Evolutionary conservation across 176 grass and related monocot genomes (phyloP), one percentile per base, ranked within the genome.

Genomic region (Typha latifolia): DNA sequence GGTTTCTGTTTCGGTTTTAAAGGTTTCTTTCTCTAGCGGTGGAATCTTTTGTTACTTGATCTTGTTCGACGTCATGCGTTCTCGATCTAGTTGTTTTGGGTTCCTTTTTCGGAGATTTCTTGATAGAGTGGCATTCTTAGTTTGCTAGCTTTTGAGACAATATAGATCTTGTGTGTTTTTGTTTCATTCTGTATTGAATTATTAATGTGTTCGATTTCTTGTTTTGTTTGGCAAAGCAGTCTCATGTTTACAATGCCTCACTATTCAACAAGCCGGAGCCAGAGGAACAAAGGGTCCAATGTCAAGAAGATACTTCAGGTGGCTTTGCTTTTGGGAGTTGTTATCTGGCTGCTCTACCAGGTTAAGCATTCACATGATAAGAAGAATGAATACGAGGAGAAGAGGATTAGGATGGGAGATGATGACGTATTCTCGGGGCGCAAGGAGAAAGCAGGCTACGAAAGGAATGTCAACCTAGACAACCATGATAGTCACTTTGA

Each of bases 341-440:
- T 75, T 50, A 47, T 84, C 62, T 91, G 88, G 88, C 79, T 87
- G 79, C 32, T 76, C 16, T 84, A 86, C 77, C 83, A 81, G 64
- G 69, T 86, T 51, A 80, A 77, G 65, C 85, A 83, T 80, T 83
- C 80, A 26, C 77, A 77, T 67, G 77, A 69, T 56, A 91, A 78
- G 70, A 87, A 84, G 79, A 86, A 79, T 48, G 88, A 84, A 34
- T 77, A 81, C 71, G 47, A 67, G 59, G 75, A 66, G 31, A 55
- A 56, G 16, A 78, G 79, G 24, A 62, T 79, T 86, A n/a, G 64
- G 18, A 67, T 49, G 70, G 72, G 72, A 72, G 84, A 70, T 69
- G 74, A 69, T 77, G 83, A 79, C 66, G 52, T 86, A 14, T 80
- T 81, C 67, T 69, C 81, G 27, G 81, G 80, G 19, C 79, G 88